phyloP scores from a whole-genome alignment of 768 basidiomycete genomes.

The Termitomyces sp. region DNA sequence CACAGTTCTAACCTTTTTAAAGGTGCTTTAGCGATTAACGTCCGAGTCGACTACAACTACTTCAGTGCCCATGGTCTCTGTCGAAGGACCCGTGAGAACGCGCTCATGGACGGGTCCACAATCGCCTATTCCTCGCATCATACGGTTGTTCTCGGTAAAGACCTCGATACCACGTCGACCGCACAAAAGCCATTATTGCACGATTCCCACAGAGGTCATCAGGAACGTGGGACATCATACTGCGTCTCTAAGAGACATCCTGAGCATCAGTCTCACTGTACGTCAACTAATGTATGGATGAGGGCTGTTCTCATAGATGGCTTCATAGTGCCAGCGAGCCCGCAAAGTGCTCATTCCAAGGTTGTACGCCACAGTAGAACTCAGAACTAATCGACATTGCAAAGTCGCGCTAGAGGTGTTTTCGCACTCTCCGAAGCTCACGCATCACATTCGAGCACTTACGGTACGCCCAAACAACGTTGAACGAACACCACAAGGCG shows the following conservation, averaged over 20 bases:
- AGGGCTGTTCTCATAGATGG: not conserved
- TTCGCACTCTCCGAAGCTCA: slow-evolving; percentile 26
- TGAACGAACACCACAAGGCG: slow-evolving; percentile 27
- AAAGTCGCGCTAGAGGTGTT: slow-evolving; percentile 40
- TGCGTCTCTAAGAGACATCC: slow-evolving; percentile 19
- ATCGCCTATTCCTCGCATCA: slow-evolving; percentile 18
- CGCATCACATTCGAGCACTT: slow-evolving; percentile 22
- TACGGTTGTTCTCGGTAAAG: slow-evolving; percentile 13
- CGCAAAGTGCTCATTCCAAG: slow-evolving; percentile 20
- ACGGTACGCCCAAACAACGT: slow-evolving; percentile 26
- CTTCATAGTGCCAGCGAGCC: slow-evolving; percentile 22
- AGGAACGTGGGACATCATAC: slow-evolving; percentile 20
- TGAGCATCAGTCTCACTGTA: slow-evolving; percentile 24
- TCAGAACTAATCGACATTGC: slow-evolving; percentile 27
- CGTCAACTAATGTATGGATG: not conserved
- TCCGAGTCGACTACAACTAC: not conserved
- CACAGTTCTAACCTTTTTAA: slow-evolving; percentile 5
- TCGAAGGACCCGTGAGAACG: slow-evolving; percentile 7
- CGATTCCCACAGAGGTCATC: slow-evolving; percentile 19
- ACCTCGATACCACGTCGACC: not conserved
- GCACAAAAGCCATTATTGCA: not conserved
- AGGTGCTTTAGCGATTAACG: not conserved
- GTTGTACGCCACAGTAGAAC: slow-evolving; percentile 28
- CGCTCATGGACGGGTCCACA: slow-evolving; percentile 9
- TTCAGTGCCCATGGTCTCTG: slow-evolving; percentile 2